These are phyloP conservation scores for Hypomontagnella monticulosa DNA, from an alignment of 495 filamentous ascomycete species.

Conservation along the genomic window DNA sequence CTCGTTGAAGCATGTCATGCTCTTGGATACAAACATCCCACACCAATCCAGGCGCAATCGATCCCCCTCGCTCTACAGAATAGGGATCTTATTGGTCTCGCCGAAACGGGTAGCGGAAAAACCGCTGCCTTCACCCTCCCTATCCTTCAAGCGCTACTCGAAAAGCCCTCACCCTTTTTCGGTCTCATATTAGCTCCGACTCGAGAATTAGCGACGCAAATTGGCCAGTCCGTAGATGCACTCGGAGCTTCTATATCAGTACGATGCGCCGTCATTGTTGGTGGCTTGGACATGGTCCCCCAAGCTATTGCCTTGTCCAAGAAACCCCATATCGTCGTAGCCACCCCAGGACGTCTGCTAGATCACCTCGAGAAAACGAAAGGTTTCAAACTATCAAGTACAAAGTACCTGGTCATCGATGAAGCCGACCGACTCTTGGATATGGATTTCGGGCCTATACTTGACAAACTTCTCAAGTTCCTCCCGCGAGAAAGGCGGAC, in stretches of 20 bases:
- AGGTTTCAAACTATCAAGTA: slow-evolving; percentile 80
- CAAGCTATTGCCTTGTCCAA: slow-evolving; percentile 89
- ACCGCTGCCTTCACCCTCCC: slow-evolving; percentile 90
- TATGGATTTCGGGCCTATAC: slow-evolving; percentile 90
- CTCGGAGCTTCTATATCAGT: slow-evolving; percentile 86
- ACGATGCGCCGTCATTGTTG: slow-evolving; percentile 80
- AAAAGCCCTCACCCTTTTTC: slow-evolving; percentile 80
- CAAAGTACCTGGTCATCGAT: slow-evolving; percentile 93
- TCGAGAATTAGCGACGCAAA: slow-evolving; percentile 91
- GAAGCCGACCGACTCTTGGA: slow-evolving; percentile 94
- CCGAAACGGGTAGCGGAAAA: slow-evolving; percentile 95
- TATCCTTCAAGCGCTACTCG: slow-evolving; percentile 86
- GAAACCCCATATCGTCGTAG: slow-evolving; percentile 88
- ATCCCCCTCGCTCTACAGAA: slow-evolving; percentile 84
- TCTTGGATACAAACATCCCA: slow-evolving; percentile 84
- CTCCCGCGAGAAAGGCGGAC: slow-evolving; percentile 82
- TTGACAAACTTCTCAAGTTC: slow-evolving; percentile 93
- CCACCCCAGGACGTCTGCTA: slow-evolving; percentile 87
- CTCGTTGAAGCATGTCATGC: slow-evolving; percentile 86
- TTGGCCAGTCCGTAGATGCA: slow-evolving; percentile 82
- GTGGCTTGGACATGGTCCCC: slow-evolving; percentile 94
- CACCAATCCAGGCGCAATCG: slow-evolving; percentile 77
- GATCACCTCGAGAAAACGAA: slow-evolving; percentile 98
- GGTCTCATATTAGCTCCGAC: slow-evolving; percentile 89
- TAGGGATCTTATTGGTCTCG: slow-evolving; percentile 89